Evolutionary conservation across 208 protist species (phyloP), one percentile per base, ranked within the genome.

Genomic region (Strigomonas culicis): DNA sequence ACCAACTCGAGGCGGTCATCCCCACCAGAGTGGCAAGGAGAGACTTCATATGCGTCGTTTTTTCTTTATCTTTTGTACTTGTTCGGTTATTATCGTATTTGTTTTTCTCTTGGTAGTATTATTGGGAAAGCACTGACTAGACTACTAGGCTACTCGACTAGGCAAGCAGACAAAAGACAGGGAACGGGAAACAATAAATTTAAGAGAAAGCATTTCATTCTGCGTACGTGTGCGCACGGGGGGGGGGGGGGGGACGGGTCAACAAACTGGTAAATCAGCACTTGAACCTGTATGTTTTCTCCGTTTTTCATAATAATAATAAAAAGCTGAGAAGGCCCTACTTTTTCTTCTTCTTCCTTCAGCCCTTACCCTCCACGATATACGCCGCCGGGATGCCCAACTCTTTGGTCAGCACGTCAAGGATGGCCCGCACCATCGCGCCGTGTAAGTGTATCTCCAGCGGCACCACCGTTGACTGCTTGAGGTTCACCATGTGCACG

Each of bases 391-490:
- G 52, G 50, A 78, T 32, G 51, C 81, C 60, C 58, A 72, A 50
- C 50, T 87, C 71, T 28, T 80, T 84, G 39, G 79, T 24, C 8
- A 89, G 68, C 15, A 82, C 51, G 2, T 36, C 52, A 28, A 68
- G 41, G 10, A 91, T 43, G 24, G 80, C 68, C 13, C 44, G 32
- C 0, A 73, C 22, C 36, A 79, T 69, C 21, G 79, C 61, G 0
- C 88, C 88, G 36, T 88, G 79, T 4, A 94, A 2, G 46, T 86
- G 78, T 70, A 92, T 66, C 44, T 88, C 77, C 0, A 82, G 56
- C 28, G 76, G 52, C 43, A 89, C 68, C 46, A 86, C 87, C 19
- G 75, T 89, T 4, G 80, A 75, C 3, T 46, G 15, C 51, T 94
- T 91, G 4, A 92, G 43, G 17, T 79, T 84, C 41, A 57, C 67